Percentiles rank a stretch among this genome's conserved stretches.
These are phyloP conservation scores for Ciborinia camelliae DNA, from an alignment of 2,329 filamentous ascomycete genomes.

Conservation along the genomic window DNA sequence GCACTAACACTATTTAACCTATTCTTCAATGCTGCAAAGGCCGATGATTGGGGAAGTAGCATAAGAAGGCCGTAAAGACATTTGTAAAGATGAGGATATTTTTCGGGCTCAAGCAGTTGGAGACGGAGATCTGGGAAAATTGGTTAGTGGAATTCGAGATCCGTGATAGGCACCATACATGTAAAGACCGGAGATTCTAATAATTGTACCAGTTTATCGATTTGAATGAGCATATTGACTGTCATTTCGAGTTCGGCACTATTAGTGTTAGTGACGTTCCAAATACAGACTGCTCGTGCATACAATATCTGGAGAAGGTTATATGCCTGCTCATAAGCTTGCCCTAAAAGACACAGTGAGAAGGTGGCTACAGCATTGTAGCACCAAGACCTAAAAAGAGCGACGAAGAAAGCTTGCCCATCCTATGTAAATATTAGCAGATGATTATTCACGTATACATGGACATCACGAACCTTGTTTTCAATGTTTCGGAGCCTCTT, in stretches of 20 bases:
- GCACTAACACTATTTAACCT: constrained; percentile 94
- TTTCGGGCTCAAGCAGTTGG: constrained; percentile 91
- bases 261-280: constrained; percentile 31
- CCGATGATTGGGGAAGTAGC: constrained; percentile 96
- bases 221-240: constrained; percentile 96
- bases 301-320: constrained; percentile 94
- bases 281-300: not conserved
- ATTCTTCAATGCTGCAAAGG: constrained; percentile 95
- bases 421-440: constrained; percentile 52
- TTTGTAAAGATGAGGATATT: constrained; percentile 92
- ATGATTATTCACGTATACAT: not conserved
- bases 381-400: constrained; percentile 94
- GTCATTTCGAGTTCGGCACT: constrained; percentile 98
- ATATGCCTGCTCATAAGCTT: constrained; percentile 97
- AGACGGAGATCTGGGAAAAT: constrained; percentile 72
- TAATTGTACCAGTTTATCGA: constrained; percentile 95
- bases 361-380: constrained; percentile 98
- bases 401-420: constrained; percentile 91
- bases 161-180: constrained; percentile 56
- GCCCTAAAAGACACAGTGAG: constrained; percentile 88
- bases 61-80: constrained; percentile 96
- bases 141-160: constrained; percentile 22
- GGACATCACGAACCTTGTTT: constrained; percentile 57
- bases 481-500: constrained; percentile 89
- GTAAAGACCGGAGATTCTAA: constrained; percentile 98